phyloP scores from a whole-genome alignment of 2,329 filamentous ascomycete genomes.

The Amylocarpus encephaloides region DNA sequence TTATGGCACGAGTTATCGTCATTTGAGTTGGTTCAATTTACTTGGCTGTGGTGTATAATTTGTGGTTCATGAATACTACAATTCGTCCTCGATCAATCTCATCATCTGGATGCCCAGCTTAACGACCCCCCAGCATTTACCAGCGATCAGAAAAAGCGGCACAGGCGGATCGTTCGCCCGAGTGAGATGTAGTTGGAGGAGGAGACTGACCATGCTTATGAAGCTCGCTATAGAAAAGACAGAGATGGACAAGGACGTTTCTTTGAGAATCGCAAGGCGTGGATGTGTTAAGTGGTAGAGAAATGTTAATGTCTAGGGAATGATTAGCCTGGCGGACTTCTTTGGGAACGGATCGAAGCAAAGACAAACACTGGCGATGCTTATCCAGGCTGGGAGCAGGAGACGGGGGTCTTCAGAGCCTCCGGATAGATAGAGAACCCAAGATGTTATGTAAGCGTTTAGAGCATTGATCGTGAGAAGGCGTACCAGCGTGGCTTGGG shows the following conservation, averaged over 20 bases:
- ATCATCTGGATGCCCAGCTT: conserved; percentile 18
- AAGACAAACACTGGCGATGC: conserved; percentile 60
- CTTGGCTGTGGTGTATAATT: too few species aligned
- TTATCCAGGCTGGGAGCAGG: conserved; percentile 70
- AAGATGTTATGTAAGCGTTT: conserved; percentile 69
- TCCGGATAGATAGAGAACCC: conserved; percentile 63
- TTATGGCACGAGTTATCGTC: too few species aligned
- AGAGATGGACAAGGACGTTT: conserved; percentile 70
- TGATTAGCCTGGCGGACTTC: neutral
- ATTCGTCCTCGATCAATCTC: conserved; percentile 16
- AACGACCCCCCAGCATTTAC: conserved; percentile 20
- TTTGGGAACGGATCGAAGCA: neutral
- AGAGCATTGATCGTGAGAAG: conserved; percentile 68
- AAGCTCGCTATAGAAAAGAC: conserved; percentile 73
- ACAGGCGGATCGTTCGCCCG: conserved; percentile 28
- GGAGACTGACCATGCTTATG: conserved; percentile 64
- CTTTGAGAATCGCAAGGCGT: conserved; percentile 72
- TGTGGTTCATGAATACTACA: neutral
- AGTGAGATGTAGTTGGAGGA: conserved; percentile 55
- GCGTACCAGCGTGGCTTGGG: conserved; percentile 72
- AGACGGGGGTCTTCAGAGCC: conserved; percentile 64
- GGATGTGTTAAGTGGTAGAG: conserved; percentile 73
- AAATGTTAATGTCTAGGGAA: conserved; percentile 59
- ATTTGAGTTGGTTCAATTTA: too few species aligned
- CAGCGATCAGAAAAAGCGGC: conserved; percentile 24